Conservation (phyloP, 441 rosid genomes). For the Populus hybrid region DNA sequence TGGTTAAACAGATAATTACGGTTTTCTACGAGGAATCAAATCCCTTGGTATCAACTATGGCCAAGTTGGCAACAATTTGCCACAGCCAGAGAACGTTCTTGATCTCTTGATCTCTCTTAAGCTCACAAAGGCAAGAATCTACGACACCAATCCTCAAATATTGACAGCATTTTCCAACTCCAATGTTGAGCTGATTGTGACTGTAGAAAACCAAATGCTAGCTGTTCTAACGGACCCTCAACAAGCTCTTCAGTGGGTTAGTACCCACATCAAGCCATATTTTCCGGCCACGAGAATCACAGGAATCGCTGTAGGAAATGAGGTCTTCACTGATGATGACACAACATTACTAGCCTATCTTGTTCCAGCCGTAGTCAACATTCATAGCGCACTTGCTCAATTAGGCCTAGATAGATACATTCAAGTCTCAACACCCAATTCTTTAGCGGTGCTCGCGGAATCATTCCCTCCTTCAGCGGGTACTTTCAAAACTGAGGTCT, state of each 20-base stretch:
- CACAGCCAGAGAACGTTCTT: conserved; percentile 37
- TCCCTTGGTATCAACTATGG: conserved; percentile 63
- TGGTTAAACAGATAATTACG: conserved; percentile 35
- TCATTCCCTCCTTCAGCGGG: conserved; percentile 80
- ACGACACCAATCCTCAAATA: conserved; percentile 46
- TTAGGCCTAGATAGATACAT: conserved; percentile 51
- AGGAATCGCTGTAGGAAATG: conserved; percentile 49
- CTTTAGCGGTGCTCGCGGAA: conserved; percentile 42
- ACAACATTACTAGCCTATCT: conserved; percentile 24
- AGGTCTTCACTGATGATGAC: conserved; percentile 37
- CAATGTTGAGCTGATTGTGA: conserved; percentile 40
- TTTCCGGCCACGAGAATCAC: conserved; percentile 40
- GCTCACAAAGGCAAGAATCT: conserved; percentile 43
- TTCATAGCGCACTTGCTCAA: conserved; percentile 31
- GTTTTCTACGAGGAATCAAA: conserved; percentile 37
- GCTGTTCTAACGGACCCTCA: conserved; percentile 30
- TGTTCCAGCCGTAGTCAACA: conserved; percentile 44
- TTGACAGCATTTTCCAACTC: conserved; percentile 41
- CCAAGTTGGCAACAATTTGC: conserved; percentile 49
- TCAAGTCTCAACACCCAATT: conserved; percentile 57
- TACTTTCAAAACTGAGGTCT: conserved; percentile 45
- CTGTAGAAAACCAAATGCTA: conserved; percentile 41
- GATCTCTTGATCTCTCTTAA: conserved; percentile 39
- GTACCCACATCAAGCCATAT: conserved; percentile 38
- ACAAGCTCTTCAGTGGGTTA: conserved; percentile 46